Conservation (phyloP, 345 rosid species). For the Eutrema heterophyllum region DNA sequence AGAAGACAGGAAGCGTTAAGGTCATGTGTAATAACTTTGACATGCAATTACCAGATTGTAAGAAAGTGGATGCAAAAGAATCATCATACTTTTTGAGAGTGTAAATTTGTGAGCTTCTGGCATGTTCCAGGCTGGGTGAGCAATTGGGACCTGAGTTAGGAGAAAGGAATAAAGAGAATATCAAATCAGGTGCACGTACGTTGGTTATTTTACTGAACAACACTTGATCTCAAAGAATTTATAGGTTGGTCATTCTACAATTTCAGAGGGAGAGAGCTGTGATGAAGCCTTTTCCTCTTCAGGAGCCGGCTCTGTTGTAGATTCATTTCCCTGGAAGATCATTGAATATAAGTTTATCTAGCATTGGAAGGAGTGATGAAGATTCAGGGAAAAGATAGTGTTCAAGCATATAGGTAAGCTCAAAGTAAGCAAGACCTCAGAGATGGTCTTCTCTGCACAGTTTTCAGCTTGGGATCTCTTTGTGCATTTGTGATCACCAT, state of each 20-base stretch:
- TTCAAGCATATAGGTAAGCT: background rate
- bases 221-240: background rate
- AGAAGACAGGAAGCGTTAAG: background rate
- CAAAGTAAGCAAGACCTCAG: slow-evolving; percentile 40
- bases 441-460: slow-evolving; percentile 41
- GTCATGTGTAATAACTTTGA: background rate
- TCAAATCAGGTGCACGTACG: background rate
- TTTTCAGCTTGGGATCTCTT: slow-evolving; percentile 30
- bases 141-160: slow-evolving; percentile 16
- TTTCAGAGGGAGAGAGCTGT: slow-evolving; percentile 31
- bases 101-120: slow-evolving; percentile 33
- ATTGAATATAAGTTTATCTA: slow-evolving; percentile 10
- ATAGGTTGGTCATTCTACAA: slow-evolving; percentile 33
- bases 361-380: background rate
- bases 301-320: slow-evolving; percentile 31
- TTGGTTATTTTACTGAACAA: background rate
- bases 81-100: slow-evolving; percentile 39
- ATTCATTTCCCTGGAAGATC: slow-evolving; percentile 38
- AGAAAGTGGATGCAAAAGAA: background rate
- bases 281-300: slow-evolving; percentile 21
- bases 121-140: slow-evolving; percentile 39
- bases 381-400: background rate
- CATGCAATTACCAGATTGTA: background rate
- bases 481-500: slow-evolving; percentile 65
- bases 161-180: background rate